phyloP scores from a whole-genome alignment of 2,329 filamentous ascomycete genomes.

The Aureobasidium sp. region DNA sequence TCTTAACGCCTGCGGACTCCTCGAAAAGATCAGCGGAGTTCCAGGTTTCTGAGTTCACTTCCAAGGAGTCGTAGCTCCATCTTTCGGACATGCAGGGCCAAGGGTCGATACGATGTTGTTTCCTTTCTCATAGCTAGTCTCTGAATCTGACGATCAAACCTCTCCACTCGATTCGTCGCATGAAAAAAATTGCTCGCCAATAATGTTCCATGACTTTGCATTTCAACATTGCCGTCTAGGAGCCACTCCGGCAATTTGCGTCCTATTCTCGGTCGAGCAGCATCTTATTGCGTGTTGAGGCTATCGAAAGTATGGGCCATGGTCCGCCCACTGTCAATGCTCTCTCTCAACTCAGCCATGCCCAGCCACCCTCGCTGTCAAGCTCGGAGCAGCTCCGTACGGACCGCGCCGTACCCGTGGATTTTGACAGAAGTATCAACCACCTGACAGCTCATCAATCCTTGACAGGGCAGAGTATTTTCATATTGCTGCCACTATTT shows the following conservation, averaged over 20 bases:
- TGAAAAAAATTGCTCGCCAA: background rate
- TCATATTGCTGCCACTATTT: background rate
- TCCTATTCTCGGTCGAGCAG: background rate
- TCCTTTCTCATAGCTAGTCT: constrained; percentile 7
- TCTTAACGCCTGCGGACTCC: constrained; percentile 3
- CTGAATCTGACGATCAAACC: background rate
- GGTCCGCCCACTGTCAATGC: background rate
- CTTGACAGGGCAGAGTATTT: background rate
- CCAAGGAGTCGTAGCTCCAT: background rate
- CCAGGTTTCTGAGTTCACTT: background rate
- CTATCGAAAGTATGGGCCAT: background rate
- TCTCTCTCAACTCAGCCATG: background rate
- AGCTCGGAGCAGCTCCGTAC: background rate
- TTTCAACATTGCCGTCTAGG: background rate
- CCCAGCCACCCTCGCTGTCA: background rate
- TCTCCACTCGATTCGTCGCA: background rate
- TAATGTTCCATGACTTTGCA: background rate
- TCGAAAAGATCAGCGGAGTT: constrained; percentile 3
- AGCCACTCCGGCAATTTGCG: background rate
- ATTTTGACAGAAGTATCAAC: background rate
- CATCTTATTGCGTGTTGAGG: background rate
- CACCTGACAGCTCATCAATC: background rate
- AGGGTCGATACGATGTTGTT: constrained; percentile 2
- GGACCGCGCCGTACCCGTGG: background rate
- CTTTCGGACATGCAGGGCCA: constrained; percentile 3